These are phyloP conservation scores for Pichia sp. DNA, from an alignment of 1,139 yeast species.

Conservation along the genomic window DNA sequence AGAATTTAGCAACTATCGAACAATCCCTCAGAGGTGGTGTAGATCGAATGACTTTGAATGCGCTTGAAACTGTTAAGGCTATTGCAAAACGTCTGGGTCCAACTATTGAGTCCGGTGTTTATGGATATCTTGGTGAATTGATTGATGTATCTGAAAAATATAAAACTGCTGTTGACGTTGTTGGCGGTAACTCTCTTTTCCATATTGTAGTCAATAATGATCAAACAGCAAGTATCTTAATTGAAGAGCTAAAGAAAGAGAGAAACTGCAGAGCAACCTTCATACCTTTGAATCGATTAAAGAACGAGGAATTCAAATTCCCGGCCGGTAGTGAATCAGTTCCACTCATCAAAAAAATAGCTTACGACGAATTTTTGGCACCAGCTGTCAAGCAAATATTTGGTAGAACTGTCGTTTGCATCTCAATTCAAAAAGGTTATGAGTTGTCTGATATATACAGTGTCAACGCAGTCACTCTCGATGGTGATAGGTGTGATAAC, in stretches of 20 bases:
- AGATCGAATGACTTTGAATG: constrained; percentile 67
- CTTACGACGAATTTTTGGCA: constrained; percentile 49
- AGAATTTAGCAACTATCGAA: constrained; percentile 55
- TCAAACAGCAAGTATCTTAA: constrained; percentile 70
- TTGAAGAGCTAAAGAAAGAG: constrained; percentile 70
- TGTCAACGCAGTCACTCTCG: constrained; percentile 77
- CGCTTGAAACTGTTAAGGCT: constrained; percentile 60
- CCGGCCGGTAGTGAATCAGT: constrained; percentile 61
- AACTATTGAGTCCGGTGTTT: constrained; percentile 45
- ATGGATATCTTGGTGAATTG: constrained; percentile 82
- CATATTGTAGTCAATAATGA: constrained; percentile 89
- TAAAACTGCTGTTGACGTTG: constrained; percentile 79
- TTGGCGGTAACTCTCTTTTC: constrained; percentile 83
- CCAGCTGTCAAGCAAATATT: constrained; percentile 75
- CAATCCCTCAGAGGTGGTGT: constrained; percentile 63
- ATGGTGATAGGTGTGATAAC: constrained; percentile 85
- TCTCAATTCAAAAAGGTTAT: constrained; percentile 63
- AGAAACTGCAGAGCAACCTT: constrained; percentile 84
- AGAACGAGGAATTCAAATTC: constrained; percentile 37
- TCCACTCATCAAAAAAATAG: constrained; percentile 72
- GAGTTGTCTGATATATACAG: constrained; percentile 60
- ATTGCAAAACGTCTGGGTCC: constrained; percentile 56
- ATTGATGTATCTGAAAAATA: constrained; percentile 79
- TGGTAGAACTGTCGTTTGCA: constrained; percentile 75
- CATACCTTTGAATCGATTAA: constrained; percentile 79